Percentiles rank a stretch among this genome's conserved stretches.
Conservation (phyloP, 2,329 filamentous ascomycete genomes). For the Fusarium temperatum region DNA sequence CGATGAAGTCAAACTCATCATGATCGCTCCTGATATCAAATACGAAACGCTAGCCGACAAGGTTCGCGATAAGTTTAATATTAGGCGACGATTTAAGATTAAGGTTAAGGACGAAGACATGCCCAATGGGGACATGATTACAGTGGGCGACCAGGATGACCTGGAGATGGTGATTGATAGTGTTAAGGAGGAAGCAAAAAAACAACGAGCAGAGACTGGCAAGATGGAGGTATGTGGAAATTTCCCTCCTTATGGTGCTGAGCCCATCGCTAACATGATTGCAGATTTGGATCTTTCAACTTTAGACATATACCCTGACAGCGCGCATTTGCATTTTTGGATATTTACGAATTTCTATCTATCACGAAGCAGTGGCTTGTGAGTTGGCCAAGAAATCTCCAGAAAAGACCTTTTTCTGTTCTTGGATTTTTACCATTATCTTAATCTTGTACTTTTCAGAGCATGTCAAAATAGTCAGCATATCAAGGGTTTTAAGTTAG, state of each 20-base stretch:
- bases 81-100: conserved; percentile 83
- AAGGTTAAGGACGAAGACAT: conserved; percentile 85
- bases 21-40: conserved; percentile 77
- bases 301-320: conserved; percentile 47
- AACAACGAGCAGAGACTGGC: conserved; percentile 81
- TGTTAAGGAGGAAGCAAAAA: conserved; percentile 73
- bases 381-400: conserved; percentile 3
- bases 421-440: conserved; percentile 12
- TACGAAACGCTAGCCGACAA: conserved; percentile 81
- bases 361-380: conserved; percentile 32
- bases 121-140: conserved; percentile 88
- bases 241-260: neutral
- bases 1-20: conserved; percentile 91
- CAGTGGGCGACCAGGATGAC: conserved; percentile 96
- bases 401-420: conserved; percentile 6
- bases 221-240: conserved; percentile 86
- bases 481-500: conserved; percentile 27
- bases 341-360: conserved; percentile 19
- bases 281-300: conserved; percentile 60
- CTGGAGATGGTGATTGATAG: conserved; percentile 84
- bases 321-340: conserved; percentile 37
- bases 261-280: conserved; percentile 36
- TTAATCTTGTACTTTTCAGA: conserved; percentile 32
- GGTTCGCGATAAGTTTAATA: conserved; percentile 86
- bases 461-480: conserved; percentile 19